Evolutionary conservation across 352 stramenopile genomes (phyloP).

Genomic region (Saprolegnia parasitica): DNA sequence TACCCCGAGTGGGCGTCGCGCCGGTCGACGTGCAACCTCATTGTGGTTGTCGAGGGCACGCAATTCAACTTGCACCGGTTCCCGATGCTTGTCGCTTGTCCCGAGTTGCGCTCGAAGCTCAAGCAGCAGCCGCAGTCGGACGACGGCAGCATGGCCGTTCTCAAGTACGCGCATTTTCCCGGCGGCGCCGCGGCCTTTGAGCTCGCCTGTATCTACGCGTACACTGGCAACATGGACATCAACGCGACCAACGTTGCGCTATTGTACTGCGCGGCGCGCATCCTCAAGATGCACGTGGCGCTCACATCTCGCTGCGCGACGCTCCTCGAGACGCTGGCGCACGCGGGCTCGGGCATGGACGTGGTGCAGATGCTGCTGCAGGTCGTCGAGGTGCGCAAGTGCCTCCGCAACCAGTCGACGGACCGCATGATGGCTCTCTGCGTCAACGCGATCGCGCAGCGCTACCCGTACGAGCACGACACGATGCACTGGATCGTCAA

Average conservation of each 20-base stretch:
- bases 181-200: slow-evolving; percentile 58
- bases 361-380: slow-evolving; percentile 28
- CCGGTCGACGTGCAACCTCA: slow-evolving; percentile 47
- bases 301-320: slow-evolving; percentile 27
- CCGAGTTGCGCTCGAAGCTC: slow-evolving; percentile 41
- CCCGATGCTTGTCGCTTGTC: slow-evolving; percentile 54
- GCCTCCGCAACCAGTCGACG: slow-evolving; percentile 26
- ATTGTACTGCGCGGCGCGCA: slow-evolving; percentile 26
- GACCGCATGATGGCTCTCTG: slow-evolving; percentile 34
- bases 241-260: slow-evolving; percentile 27
- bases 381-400: slow-evolving; percentile 29
- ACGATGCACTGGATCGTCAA: slow-evolving; percentile 35
- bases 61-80: slow-evolving; percentile 75
- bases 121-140: slow-evolving; percentile 29
- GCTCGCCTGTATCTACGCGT: slow-evolving; percentile 59
- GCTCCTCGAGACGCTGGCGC: slow-evolving; percentile 24
- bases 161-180: slow-evolving; percentile 47
- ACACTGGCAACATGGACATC: slow-evolving; percentile 38
- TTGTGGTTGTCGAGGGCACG: slow-evolving; percentile 51
- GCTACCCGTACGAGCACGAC: slow-evolving; percentile 28
- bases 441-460: slow-evolving; percentile 31
- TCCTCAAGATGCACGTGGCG: slow-evolving; percentile 29
- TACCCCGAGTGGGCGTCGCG: slow-evolving; percentile 46
- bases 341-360: slow-evolving; percentile 24
- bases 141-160: slow-evolving; percentile 34